Base-by-base conservation (phyloP, 2,329 filamentous ascomycete genomes). In the Lecanosticta acicola region DNA sequence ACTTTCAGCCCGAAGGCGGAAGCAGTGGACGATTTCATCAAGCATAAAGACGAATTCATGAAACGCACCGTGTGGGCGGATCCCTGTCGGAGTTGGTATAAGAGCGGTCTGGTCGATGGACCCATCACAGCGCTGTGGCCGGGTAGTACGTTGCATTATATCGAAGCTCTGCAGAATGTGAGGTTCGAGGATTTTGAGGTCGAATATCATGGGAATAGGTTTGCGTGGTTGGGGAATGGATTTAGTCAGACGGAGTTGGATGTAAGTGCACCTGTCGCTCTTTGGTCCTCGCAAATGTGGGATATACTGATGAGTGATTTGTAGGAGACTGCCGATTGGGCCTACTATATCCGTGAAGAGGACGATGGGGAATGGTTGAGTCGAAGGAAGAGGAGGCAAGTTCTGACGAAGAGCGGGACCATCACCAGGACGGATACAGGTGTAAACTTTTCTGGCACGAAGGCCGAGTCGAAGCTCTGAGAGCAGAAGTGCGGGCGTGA, bases 21-120 rank as follows among this genome's bases (percentile, higher is more conserved):
- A 0, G 59, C 62, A 1, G 59, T 75, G 1, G 58, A 67, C 4
- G 61, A 50, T 9, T 79, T 69, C 60, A 78, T 79, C 49, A 59
- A 26, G n/a, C 47, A 56, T 35, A 47, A 48, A n/a, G 39, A 52
- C 13, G 10, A 29, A 4, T 54, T 48, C 41, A 47, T 54, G 43
- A 26, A 43, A 36, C 18, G 38, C 2, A 54, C 51, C 3, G 51
- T 51, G 11, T 54, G 49, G 49, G 39, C 32, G 4, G 43, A 49
- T 16, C 43, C 45, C 18, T 80, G 77, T 54, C 67, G 65, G 13
- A 71, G 65, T 40, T 80, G 77, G 76, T 80, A 80, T 56, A 79
- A 79, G 63, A 73, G 68, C 16, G 67, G 19, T 45, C 19, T 39
- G 17, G 34, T 39, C 17, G 35, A 45, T 21, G 37, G 36, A 3